Evolutionary conservation across 2,329 filamentous ascomycete genomes (phyloP).

Genomic region (Colletotrichum magnum): DNA sequence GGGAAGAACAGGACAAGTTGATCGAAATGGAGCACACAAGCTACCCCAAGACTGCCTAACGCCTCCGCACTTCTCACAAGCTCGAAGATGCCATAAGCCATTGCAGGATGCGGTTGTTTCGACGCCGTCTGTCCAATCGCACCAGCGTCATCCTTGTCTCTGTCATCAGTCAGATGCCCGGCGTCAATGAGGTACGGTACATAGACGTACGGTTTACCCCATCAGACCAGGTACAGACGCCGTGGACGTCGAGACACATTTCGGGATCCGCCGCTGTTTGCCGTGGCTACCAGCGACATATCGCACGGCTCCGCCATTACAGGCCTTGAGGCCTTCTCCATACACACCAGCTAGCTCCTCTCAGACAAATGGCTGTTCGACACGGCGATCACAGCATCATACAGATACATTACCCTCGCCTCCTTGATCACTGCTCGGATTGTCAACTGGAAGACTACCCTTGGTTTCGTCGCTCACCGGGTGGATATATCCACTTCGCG

Average conservation of each 20-base stretch:
- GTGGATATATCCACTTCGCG: constrained; percentile 35
- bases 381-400: constrained; percentile 11
- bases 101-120: not conserved
- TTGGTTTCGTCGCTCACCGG: constrained; percentile 27
- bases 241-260: constrained; percentile 25
- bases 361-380: constrained; percentile 18
- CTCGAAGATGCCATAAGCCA: not conserved
- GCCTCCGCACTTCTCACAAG: not conserved
- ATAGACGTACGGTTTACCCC: too few relatives aligned
- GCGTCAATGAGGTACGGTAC: not conserved
- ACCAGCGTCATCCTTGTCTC: constrained; percentile 10
- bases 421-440: not conserved
- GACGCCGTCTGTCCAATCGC: not conserved
- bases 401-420: not conserved
- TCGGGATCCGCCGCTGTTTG: constrained; percentile 18
- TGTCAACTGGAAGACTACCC: not conserved
- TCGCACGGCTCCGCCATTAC: constrained; percentile 7
- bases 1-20: not conserved
- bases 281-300: not conserved
- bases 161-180: constrained; percentile 13
- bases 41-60: not conserved
- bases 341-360: not conserved
- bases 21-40: not conserved
- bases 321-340: not conserved
- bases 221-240: constrained; percentile 8